Conservation (phyloP, 2,329 filamentous ascomycete species). For the Xylariaceae sp. region DNA sequence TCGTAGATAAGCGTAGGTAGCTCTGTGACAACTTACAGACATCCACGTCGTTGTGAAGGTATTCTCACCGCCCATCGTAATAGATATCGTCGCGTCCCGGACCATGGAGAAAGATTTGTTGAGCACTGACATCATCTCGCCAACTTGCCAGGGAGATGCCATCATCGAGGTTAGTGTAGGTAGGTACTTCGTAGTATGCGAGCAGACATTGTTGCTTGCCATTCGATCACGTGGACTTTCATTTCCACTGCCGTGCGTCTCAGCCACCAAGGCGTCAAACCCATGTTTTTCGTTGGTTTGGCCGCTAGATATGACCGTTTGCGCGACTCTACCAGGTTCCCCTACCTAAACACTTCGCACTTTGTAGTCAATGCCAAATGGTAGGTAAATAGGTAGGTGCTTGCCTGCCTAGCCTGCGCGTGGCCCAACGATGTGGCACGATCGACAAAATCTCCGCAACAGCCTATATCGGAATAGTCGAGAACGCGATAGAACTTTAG, state of each 20-base stretch:
- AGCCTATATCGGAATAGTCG: slow-evolving; percentile 15
- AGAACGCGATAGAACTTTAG: slow-evolving; percentile 16
- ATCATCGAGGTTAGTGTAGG: too few relatives aligned
- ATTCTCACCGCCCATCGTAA: not conserved
- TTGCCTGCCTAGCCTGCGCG: not conserved
- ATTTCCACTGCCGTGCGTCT: slow-evolving; percentile 3
- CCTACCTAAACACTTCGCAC: not conserved
- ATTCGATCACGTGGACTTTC: slow-evolving; percentile 12
- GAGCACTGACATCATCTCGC: not conserved
- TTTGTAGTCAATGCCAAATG: too few relatives aligned
- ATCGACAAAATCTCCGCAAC: slow-evolving; percentile 18
- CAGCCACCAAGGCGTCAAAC: slow-evolving; percentile 6
- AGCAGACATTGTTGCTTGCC: not conserved
- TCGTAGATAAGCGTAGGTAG: not conserved
- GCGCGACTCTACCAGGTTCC: slow-evolving; percentile 10
- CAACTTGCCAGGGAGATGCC: not conserved
- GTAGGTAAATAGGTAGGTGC: too few relatives aligned
- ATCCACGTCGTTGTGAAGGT: not conserved
- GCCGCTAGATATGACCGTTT: slow-evolving; percentile 12
- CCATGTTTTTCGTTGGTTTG: slow-evolving; percentile 7
- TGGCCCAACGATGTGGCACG: slow-evolving; percentile 19
- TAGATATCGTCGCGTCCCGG: not conserved
- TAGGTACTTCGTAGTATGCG: not conserved
- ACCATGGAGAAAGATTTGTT: not conserved
- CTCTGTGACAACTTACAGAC: not conserved